phyloP scores from a whole-genome alignment of 225 moss, liverwort and hornwort species.

The Anthoceros angustus region DNA sequence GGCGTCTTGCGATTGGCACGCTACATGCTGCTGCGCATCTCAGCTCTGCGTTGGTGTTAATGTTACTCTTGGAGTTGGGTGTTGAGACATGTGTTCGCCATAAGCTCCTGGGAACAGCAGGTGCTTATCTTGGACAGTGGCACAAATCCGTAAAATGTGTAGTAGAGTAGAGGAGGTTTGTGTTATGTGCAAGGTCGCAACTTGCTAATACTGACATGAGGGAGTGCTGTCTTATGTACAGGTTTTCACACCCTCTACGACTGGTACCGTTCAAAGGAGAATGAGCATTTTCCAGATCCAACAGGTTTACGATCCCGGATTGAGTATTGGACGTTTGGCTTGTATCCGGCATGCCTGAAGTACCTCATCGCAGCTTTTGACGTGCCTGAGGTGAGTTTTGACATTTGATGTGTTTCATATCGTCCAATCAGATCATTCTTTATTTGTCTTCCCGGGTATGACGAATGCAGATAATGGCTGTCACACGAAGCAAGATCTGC shows the following conservation, averaged over 20 bases:
- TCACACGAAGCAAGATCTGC: slow-evolving; percentile 80
- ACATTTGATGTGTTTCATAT: not conserved
- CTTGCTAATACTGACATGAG: not conserved
- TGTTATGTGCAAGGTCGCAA: too few species aligned
- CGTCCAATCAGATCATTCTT: not conserved
- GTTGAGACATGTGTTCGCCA: slow-evolving; percentile 43
- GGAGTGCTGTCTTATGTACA: slow-evolving; percentile 7
- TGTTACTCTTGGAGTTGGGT: slow-evolving; percentile 39
- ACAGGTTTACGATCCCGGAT: slow-evolving; percentile 84
- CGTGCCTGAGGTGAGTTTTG: slow-evolving; percentile 69
- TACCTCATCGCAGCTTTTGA: slow-evolving; percentile 99
- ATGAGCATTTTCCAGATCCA: slow-evolving; percentile 95
- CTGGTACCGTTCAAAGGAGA: slow-evolving; percentile 91
- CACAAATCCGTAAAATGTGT: too few species aligned
- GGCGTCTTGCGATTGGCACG: slow-evolving; percentile 22
- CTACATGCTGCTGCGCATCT: slow-evolving; percentile 29
- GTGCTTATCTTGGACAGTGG: not conserved
- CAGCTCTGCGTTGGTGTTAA: slow-evolving; percentile 29
- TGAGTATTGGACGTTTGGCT: slow-evolving; percentile 85
- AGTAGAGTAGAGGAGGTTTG: too few species aligned
- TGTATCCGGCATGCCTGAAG: slow-evolving; percentile 95
- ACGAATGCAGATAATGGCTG: slow-evolving; percentile 78
- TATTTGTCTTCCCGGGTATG: not conserved
- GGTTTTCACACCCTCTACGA: slow-evolving; percentile 92
- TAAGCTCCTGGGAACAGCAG: slow-evolving; percentile 32